These are phyloP conservation scores for Botrytis hyacinthi DNA, from an alignment of 2,329 filamentous ascomycete genomes.

Conservation along the genomic window DNA sequence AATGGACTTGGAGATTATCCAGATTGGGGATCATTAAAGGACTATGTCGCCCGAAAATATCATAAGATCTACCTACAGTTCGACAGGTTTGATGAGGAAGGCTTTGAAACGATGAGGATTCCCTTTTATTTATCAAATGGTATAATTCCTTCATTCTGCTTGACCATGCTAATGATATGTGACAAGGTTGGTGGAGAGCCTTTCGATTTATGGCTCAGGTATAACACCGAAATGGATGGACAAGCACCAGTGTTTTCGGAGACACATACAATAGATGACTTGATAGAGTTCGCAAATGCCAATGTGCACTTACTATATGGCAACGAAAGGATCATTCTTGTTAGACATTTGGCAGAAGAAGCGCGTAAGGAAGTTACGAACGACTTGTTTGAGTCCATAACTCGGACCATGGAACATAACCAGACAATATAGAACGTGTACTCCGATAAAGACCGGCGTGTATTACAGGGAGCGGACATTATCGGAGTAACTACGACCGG, in stretches of 20 bases:
- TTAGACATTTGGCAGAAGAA: not conserved
- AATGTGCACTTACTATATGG: not conserved
- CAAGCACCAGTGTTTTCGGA: not conserved
- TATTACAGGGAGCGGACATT: slow-evolving; percentile 39
- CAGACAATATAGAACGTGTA: slow-evolving; percentile 18
- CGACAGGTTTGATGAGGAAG: slow-evolving; percentile 25
- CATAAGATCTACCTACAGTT: slow-evolving; percentile 28
- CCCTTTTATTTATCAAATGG: not conserved
- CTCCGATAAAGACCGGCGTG: slow-evolving; percentile 13
- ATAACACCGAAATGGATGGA: not conserved
- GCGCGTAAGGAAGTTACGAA: not conserved
- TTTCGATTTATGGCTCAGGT: slow-evolving; percentile 26
- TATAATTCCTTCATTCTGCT: not conserved
- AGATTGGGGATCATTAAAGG: slow-evolving; percentile 22
- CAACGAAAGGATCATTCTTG: not conserved
- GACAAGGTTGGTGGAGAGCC: slow-evolving; percentile 19
- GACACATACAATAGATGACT: not conserved
- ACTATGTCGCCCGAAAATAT: slow-evolving; percentile 23
- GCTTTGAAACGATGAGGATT: slow-evolving; percentile 24
- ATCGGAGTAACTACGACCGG: slow-evolving; percentile 55
- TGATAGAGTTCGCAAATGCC: not conserved
- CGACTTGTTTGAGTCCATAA: not conserved
- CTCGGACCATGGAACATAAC: not conserved
- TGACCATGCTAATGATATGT: not conserved
- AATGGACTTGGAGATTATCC: slow-evolving; percentile 21